These are phyloP conservation scores for Pseudoturritis turrita DNA, from an alignment of 345 rosid genomes.

Conservation along the genomic window DNA sequence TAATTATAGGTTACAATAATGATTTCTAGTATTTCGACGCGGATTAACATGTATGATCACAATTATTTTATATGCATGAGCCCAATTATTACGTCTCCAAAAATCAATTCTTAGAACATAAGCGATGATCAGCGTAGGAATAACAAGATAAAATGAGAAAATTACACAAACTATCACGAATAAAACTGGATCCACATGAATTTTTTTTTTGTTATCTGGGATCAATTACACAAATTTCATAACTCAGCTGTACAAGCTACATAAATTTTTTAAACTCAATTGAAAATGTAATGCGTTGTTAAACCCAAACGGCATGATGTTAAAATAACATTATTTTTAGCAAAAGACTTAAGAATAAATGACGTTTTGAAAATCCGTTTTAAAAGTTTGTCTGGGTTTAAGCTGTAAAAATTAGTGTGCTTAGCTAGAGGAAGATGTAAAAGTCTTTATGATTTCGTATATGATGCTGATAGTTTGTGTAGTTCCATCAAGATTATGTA, in stretches of 20 bases:
- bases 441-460: no score
- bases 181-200: background rate
- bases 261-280: background rate
- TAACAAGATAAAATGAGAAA: background rate
- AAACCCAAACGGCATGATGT: no score
- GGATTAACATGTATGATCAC: background rate
- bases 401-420: no score
- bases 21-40: background rate
- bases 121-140: background rate
- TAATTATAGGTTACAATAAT: constrained; percentile 1
- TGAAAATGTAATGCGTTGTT: background rate
- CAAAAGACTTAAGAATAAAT: no score
- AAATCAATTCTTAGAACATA: constrained; percentile 9
- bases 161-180: background rate
- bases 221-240: background rate
- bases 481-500: no score
- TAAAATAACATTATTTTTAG: no score
- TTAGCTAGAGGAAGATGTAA: no score
- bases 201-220: background rate
- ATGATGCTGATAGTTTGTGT: no score
- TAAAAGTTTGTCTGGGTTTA: no score
- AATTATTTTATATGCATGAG: background rate
- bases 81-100: constrained; percentile 15
- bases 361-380: no score
- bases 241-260: background rate